Conservation (phyloP, 2,329 filamentous ascomycete genomes). For the Fusarium abutilonis region DNA sequence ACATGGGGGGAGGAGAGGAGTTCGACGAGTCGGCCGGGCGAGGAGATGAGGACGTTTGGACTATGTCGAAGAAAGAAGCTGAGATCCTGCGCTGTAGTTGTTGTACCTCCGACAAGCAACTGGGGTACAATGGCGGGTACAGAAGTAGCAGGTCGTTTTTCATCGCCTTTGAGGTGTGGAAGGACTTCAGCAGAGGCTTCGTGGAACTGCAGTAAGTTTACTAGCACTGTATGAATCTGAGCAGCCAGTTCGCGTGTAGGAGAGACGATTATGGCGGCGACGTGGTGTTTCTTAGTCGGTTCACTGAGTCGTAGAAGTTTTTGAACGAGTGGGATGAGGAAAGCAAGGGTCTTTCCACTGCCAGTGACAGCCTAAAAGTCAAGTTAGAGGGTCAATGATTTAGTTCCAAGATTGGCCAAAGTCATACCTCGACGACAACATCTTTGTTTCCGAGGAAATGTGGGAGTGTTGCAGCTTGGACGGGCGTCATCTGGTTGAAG, state of each 20-base stretch:
- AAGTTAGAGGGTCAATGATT: neutral
- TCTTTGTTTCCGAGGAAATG: constrained; percentile 91
- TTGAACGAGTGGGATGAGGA: constrained; percentile 84
- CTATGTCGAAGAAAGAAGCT: constrained; percentile 84
- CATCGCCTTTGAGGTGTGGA: constrained; percentile 62
- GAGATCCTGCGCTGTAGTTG: constrained; percentile 85
- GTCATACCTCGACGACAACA: constrained; percentile 80
- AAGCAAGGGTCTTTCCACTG: constrained; percentile 89
- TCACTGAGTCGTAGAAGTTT: constrained; percentile 82
- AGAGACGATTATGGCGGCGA: constrained; percentile 90
- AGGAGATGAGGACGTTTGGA: constrained; percentile 89
- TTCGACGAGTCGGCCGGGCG: constrained; percentile 88
- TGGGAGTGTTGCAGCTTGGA: constrained; percentile 92
- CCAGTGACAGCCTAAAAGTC: constrained; percentile 78
- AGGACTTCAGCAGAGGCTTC: constrained; percentile 76
- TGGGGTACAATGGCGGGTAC: constrained; percentile 78
- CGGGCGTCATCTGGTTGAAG: constrained; percentile 88
- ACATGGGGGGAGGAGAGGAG: constrained; percentile 87
- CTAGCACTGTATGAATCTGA: constrained; percentile 86
- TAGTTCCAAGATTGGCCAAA: accelerated
- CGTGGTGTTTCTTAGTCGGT: constrained; percentile 86
- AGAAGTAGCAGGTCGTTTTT: constrained; percentile 61
- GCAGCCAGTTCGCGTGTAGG: constrained; percentile 89
- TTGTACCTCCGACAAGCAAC: constrained; percentile 83
- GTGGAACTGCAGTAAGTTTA: constrained; percentile 84